A percentile compares a stretch with the other conserved stretches of the same genome.
phyloP scores from a whole-genome alignment of 2,329 filamentous ascomycete species.

The Phialophora chinensis region DNA sequence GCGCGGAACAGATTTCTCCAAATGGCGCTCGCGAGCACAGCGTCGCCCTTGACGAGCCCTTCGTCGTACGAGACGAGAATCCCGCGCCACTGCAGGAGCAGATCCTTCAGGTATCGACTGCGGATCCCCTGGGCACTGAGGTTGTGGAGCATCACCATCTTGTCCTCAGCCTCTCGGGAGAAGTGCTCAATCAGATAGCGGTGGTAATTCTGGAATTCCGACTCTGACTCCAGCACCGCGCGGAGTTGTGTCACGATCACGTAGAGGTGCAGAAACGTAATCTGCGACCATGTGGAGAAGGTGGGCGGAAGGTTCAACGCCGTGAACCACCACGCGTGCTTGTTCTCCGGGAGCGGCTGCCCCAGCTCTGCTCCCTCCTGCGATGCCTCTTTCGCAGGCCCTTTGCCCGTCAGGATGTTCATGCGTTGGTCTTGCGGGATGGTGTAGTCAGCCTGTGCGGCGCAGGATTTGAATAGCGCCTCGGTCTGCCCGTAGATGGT shows the following conservation, averaged over 20 bases:
- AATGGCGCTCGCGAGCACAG: slow-evolving; percentile 67
- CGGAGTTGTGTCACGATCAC: slow-evolving; percentile 83
- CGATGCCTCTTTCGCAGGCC: slow-evolving; percentile 67
- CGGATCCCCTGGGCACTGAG: slow-evolving; percentile 61
- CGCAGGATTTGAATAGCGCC: slow-evolving; percentile 76
- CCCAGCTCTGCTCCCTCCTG: slow-evolving; percentile 77
- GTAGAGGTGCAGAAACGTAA: slow-evolving; percentile 97
- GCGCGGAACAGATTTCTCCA: slow-evolving; percentile 95
- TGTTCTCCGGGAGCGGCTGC: slow-evolving; percentile 51
- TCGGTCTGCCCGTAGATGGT: slow-evolving; percentile 80
- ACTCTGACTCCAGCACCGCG: slow-evolving; percentile 70
- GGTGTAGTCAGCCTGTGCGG: slow-evolving; percentile 74
- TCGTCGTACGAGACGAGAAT: slow-evolving; percentile 70
- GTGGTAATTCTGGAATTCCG: slow-evolving; percentile 76
- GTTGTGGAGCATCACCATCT: slow-evolving; percentile 62
- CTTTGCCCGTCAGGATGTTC: slow-evolving; percentile 58
- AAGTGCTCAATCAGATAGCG: slow-evolving; percentile 94
- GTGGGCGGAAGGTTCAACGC: slow-evolving; percentile 69
- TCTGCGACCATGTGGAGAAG: slow-evolving; percentile 94
- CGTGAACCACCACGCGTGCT: slow-evolving; percentile 43
- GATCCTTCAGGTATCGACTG: slow-evolving; percentile 75
- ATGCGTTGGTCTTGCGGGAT: slow-evolving; percentile 73
- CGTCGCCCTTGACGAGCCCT: slow-evolving; percentile 54
- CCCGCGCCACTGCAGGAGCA: slow-evolving; percentile 92
- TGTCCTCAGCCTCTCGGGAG: slow-evolving; percentile 70